Conservation (phyloP, 352 stramenopile genomes). For the Thraustochytrium aureum region DNA sequence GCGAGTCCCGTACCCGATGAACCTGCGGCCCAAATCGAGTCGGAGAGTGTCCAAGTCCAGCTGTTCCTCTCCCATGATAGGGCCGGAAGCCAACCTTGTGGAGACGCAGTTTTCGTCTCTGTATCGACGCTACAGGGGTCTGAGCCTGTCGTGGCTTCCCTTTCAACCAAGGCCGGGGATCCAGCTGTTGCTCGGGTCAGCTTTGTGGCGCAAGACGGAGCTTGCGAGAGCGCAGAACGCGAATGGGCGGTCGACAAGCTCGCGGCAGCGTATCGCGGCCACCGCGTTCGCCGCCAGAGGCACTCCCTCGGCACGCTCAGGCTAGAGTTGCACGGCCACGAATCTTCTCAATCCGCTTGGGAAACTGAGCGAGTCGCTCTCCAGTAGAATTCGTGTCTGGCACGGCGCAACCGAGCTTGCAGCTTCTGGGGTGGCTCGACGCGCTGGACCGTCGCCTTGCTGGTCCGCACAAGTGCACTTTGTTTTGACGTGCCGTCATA, state of each 20-base stretch:
- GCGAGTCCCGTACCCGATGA: too few relatives aligned
- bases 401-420: not conserved
- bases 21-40: too few relatives aligned
- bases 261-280: not conserved
- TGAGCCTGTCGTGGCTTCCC: too few relatives aligned
- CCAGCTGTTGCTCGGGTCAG: not conserved
- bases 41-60: too few relatives aligned
- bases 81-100: too few relatives aligned
- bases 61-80: too few relatives aligned
- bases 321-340: not conserved
- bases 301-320: not conserved
- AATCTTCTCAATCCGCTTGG: not conserved
- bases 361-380: not conserved
- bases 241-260: slow-evolving; percentile 11
- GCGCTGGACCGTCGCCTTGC: not conserved
- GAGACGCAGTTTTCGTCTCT: too few relatives aligned
- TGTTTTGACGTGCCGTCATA: not conserved
- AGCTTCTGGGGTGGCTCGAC: not conserved
- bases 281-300: not conserved
- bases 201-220: not conserved
- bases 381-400: not conserved
- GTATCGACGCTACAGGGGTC: too few relatives aligned
- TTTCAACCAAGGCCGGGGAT: too few relatives aligned
- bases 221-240: not conserved
- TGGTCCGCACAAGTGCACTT: not conserved